Conservation (phyloP, 768 basidiomycete species). For the Suillus subaureus region DNA sequence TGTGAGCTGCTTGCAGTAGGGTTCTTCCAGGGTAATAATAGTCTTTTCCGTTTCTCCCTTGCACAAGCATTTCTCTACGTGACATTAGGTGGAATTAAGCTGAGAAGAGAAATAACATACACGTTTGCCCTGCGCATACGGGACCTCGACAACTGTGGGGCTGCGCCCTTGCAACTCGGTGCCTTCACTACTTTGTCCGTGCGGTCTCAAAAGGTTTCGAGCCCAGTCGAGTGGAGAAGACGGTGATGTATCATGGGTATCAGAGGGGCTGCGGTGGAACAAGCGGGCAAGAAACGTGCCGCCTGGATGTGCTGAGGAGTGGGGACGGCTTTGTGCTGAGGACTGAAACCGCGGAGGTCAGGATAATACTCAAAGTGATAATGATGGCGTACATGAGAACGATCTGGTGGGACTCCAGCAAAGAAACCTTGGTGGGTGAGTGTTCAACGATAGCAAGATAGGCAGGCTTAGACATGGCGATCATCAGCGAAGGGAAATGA, state of each 20-base stretch:
- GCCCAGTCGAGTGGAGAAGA: not conserved
- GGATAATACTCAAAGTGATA: too few relatives aligned
- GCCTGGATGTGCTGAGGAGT: not conserved
- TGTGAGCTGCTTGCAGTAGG: too few relatives aligned
- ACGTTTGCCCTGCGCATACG: not conserved
- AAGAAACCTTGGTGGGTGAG: constrained; percentile 76
- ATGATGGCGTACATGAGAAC: too few relatives aligned
- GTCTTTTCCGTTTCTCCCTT: not conserved
- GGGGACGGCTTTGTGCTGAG: not conserved
- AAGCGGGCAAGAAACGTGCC: not conserved
- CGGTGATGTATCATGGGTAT: not conserved
- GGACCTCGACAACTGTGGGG: not conserved
- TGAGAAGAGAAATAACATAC: not conserved
- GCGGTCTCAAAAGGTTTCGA: not conserved
- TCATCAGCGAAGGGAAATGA: constrained; percentile 99
- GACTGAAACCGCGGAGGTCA: not conserved
- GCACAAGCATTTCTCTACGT: not conserved
- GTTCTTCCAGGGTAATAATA: too few relatives aligned
- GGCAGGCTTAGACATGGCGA: constrained; percentile 98
- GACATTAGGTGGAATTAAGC: not conserved
- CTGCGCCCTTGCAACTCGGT: too few relatives aligned
- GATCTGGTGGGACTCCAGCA: too few relatives aligned
- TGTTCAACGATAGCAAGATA: constrained; percentile 92
- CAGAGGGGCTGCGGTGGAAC: not conserved
- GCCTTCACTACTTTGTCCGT: not conserved